phyloP scores from a whole-genome alignment of 805 yeast genomes.

The Wickerhamiella musiphila region DNA sequence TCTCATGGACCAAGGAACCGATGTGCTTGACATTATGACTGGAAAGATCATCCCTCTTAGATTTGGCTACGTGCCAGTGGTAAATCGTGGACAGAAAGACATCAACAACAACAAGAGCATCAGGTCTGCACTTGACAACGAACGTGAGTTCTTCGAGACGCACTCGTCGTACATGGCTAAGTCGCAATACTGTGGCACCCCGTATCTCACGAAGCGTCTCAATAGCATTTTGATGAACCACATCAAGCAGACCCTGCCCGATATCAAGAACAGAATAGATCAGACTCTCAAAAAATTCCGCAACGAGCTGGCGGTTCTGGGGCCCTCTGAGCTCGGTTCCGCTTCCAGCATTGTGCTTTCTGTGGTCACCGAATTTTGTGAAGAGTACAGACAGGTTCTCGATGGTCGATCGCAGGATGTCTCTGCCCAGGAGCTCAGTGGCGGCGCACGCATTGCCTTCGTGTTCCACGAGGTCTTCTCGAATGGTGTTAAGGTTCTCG shows the following conservation, averaged over 20 bases:
- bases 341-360: conserved; percentile 81
- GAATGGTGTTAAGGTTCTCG: conserved; percentile 79
- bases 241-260: conserved; percentile 77
- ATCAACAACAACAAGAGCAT: conserved; percentile 77
- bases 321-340: conserved; percentile 64
- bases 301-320: conserved; percentile 56
- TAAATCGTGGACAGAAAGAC: conserved; percentile 94
- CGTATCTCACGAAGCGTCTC: conserved; percentile 82
- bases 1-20: conserved; percentile 96
- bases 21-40: conserved; percentile 85
- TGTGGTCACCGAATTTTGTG: conserved; percentile 85
- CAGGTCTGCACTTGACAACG: conserved; percentile 71
- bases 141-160: conserved; percentile 61
- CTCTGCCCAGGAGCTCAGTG: conserved; percentile 77
- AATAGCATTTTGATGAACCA: conserved; percentile 81
- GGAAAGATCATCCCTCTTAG: conserved; percentile 91
- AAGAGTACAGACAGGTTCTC: conserved; percentile 77
- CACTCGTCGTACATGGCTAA: conserved; percentile 83
- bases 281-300: conserved; percentile 71
- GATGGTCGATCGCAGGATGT: conserved; percentile 91
- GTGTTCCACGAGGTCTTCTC: conserved; percentile 94
- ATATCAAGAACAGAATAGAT: conserved; percentile 80
- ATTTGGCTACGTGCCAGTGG: conserved; percentile 93
- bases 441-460: conserved; percentile 95
- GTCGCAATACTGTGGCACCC: conserved; percentile 93